A percentile compares a stretch with the other conserved stretches of the same genome.
Conservation (phyloP, 495 filamentous ascomycete genomes). For the Jackrogersella minutella region DNA sequence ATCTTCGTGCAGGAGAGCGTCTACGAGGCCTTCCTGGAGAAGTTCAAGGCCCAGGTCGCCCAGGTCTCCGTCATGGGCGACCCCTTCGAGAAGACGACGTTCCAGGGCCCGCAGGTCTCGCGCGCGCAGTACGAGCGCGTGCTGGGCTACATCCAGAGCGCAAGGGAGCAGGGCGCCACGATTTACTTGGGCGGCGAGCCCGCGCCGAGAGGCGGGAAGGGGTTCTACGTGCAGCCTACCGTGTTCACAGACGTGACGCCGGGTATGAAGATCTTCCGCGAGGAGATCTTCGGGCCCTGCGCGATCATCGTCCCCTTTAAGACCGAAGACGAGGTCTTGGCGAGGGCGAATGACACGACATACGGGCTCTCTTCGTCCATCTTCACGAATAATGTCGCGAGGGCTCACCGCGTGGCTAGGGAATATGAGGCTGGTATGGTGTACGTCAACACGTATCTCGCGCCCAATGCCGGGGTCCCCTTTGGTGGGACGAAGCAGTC, state of each 20-base stretch:
- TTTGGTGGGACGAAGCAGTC: slow-evolving; percentile 1
- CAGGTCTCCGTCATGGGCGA: slow-evolving; percentile 1
- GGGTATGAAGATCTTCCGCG: neutral
- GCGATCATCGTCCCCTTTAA: neutral
- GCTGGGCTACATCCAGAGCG: neutral
- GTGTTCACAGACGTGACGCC: neutral
- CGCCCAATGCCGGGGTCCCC: neutral
- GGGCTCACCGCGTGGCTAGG: neutral
- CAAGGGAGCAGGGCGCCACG: neutral
- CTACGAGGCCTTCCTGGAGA: slow-evolving; percentile 64
- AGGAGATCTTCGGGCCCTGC: neutral
- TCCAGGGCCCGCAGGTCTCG: neutral
- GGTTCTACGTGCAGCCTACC: neutral
- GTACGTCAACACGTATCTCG: neutral
- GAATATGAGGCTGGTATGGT: neutral
- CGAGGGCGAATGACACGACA: neutral
- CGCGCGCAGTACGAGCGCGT: slow-evolving; percentile 1
- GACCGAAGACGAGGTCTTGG: neutral
- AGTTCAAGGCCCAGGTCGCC: slow-evolving; percentile 53
- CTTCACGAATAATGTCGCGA: neutral
- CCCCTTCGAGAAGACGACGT: neutral
- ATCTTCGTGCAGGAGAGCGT: slow-evolving; percentile 64
- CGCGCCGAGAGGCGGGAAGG: neutral
- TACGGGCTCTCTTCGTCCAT: neutral
- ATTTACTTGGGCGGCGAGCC: neutral